Evolutionary conservation across 2,329 filamentous ascomycete species (phyloP), one percentile per base, ranked within the genome.

Genomic region (Pseudodiploospora longispora): DNA sequence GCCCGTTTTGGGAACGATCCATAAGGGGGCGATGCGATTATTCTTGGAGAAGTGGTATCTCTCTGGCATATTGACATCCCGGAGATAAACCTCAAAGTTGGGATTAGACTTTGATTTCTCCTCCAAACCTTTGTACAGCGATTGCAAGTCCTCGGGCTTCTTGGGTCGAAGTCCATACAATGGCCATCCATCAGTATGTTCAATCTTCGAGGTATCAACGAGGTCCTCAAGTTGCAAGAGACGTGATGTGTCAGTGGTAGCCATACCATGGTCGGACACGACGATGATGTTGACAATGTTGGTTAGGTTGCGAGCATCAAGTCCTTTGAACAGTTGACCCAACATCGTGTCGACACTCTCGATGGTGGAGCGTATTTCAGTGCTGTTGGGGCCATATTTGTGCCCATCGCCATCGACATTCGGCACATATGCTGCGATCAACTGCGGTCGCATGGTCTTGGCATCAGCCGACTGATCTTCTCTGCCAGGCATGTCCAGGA

Each of bases 231-330:
- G 72, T 64, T 97, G 93, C 28, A 97, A 76, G 38, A 97, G 70
- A 8, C 93, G 78, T 12, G 81, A 74, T 0, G 77, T 79, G 47
- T 90, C 86, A 0, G 93, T 97, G 0, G 89, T 95, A 1, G 93
- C 93, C 93, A 98, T 98, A 41, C 93, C 93, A 60, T 98, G 93
- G 60, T 98, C 93, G 1, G 89, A 96, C 3, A 98, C 91, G n/a
- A 98, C 76, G 31, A 98, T 82, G 6, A 98, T 76, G 53, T 98
- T 98, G 59, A 97, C 87, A 48, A 98, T 85, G 19, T 83, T 61
- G 0, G 89, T 95, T 41, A 98, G 68, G 59, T 97, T 96, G 40
- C 93, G 82, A 38, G 76, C 67, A 49, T 90, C 78, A 0, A 98
- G 71, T 0, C 90, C 90, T 2, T 71, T 63, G 57, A 97, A 84